These are phyloP conservation scores for Flaveria bidentis DNA, from an alignment of 129 eudicot genomes.

Conservation along the genomic window DNA sequence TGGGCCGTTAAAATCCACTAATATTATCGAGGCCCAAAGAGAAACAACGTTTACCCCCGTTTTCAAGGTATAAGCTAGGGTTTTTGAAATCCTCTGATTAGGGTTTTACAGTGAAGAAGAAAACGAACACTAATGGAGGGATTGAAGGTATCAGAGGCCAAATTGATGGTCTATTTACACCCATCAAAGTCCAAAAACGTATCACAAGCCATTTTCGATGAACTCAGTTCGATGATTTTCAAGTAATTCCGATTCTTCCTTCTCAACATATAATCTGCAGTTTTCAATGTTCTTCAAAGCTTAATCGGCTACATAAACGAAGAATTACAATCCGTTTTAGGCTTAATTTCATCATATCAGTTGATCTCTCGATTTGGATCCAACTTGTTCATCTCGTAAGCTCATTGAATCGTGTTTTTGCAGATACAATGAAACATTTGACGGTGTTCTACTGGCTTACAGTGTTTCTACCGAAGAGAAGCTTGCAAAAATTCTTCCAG, in stretches of 20 bases:
- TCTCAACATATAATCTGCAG: neutral
- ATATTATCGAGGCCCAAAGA: neutral
- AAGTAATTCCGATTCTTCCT: constrained; percentile 45
- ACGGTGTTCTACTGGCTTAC: constrained; percentile 83
- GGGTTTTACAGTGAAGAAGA: constrained; percentile 11
- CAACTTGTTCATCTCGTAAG: no score
- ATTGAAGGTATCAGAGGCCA: constrained; percentile 58
- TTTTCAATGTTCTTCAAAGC: neutral
- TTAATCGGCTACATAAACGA: neutral
- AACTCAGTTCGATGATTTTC: constrained; percentile 80
- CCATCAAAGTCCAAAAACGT: constrained; percentile 71
- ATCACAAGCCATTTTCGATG: constrained; percentile 51
- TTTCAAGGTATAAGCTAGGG: neutral
- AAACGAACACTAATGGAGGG: constrained; percentile 63
- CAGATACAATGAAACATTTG: constrained; percentile 82
- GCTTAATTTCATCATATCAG: neutral
- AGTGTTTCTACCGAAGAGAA: constrained; percentile 43
- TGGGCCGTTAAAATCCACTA: neutral
- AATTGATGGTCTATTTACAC: constrained; percentile 64
- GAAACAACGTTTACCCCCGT: neutral
- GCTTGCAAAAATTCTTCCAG: constrained; percentile 66
- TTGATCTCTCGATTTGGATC: neutral
- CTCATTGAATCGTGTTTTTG: neutral
- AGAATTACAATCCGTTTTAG: neutral
- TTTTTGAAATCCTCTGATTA: neutral